Percentiles rank a stretch among this genome's conserved stretches.
phyloP scores from a whole-genome alignment of 306 rosid species.

The Begonia loranthoides region DNA sequence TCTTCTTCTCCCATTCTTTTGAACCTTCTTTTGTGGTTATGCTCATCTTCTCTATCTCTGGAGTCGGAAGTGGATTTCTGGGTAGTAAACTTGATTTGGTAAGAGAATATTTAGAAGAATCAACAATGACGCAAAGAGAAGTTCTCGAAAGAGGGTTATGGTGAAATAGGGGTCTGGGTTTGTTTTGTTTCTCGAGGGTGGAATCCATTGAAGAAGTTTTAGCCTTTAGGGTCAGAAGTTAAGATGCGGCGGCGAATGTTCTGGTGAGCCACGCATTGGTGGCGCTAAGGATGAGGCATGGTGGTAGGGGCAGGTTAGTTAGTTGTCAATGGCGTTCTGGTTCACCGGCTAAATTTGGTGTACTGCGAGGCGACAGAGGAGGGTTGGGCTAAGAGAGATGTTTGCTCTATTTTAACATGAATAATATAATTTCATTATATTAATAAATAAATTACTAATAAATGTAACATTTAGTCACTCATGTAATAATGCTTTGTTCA shows the following conservation, averaged over 20 bases:
- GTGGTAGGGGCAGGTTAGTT: conserved; percentile 1
- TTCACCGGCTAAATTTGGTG: too few species aligned
- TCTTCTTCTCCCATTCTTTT: conserved; percentile 25
- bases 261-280: conserved; percentile 31
- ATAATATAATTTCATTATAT: too few species aligned
- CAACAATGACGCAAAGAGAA: conserved; percentile 23
- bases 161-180: conserved; percentile 13
- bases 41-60: not conserved
- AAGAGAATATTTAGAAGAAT: conserved; percentile 26
- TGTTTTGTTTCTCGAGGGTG: conserved; percentile 15
- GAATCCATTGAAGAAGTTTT: conserved; percentile 27
- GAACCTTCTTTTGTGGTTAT: not conserved
- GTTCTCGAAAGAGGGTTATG: conserved; percentile 28
- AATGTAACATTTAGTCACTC: too few species aligned
- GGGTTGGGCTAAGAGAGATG: too few species aligned
- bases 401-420: too few species aligned
- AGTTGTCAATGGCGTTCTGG: not conserved
- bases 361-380: too few species aligned
- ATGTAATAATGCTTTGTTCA: too few species aligned
- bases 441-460: too few species aligned
- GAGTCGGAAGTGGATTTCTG: not conserved
- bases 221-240: conserved; percentile 3
- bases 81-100: not conserved
- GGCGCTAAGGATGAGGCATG: not conserved
- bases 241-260: conserved; percentile 37